Percentiles rank a stretch among this genome's conserved stretches.
phyloP scores from a whole-genome alignment of 768 basidiomycete species.

The Boletus pseudo-olivaceus region DNA sequence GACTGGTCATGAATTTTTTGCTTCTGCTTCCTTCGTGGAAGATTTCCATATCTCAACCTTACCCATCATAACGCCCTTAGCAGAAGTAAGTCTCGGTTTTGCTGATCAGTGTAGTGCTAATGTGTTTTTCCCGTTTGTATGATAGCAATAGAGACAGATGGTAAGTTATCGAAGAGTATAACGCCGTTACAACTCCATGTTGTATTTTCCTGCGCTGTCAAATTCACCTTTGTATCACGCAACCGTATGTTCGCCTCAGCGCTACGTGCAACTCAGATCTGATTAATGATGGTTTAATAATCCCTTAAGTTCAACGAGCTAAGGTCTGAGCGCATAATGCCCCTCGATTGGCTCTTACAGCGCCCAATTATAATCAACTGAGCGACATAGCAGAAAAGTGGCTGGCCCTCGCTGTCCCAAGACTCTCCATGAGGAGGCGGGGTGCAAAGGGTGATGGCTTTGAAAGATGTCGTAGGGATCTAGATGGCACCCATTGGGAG shows the following conservation, averaged over 20 bases:
- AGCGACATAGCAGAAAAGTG: constrained; percentile 67
- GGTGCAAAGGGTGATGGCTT: too few species aligned
- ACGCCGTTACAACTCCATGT: neutral
- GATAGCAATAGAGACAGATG: too few species aligned
- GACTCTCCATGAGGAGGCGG: too few species aligned
- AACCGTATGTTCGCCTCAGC: neutral
- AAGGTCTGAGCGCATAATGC: constrained; percentile 73
- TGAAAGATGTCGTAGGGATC: too few species aligned
- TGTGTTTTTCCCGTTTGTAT: neutral
- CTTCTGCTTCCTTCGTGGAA: constrained; percentile 10
- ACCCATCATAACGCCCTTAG: neutral
- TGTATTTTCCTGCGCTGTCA: neutral
- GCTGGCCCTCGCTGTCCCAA: constrained; percentile 33
- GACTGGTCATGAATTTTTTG: constrained; percentile 22
- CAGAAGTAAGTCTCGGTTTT: neutral
- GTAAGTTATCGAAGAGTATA: neutral
- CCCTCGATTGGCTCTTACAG: constrained; percentile 59
- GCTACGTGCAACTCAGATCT: neutral
- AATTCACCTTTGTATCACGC: neutral
- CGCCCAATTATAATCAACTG: constrained; percentile 51
- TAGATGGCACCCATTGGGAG: too few species aligned
- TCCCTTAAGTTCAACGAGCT: constrained; percentile 46
- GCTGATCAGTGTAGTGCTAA: neutral
- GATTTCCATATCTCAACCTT: neutral
- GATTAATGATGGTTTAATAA: neutral